phyloP scores from a whole-genome alignment of 306 rosid species.

The Cucurbita maxima region DNA sequence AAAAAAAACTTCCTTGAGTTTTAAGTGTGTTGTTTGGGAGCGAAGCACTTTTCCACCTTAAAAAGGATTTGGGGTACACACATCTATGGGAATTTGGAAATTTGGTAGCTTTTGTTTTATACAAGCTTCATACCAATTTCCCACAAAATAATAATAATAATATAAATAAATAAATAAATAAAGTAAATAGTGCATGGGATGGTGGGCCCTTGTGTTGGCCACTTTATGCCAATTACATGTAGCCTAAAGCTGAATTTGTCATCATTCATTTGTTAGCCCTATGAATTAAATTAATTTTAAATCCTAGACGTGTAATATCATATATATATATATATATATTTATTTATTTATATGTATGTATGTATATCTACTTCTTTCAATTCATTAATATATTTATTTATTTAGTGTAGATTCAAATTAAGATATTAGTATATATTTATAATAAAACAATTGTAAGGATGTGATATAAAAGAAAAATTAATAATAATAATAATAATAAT shows the following conservation, averaged over 20 bases:
- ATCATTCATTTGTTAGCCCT: neutral
- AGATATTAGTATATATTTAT: neutral
- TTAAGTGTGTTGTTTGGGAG: neutral
- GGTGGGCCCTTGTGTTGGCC: slow-evolving; percentile 6
- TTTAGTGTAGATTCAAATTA: too few relatives aligned
- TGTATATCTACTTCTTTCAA: too few relatives aligned
- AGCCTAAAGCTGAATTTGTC: neutral
- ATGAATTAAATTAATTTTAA: neutral
- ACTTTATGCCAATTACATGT: slow-evolving; percentile 1
- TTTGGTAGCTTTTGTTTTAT: neutral
- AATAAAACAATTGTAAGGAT: too few relatives aligned
- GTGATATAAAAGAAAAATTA: too few relatives aligned
- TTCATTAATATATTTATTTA: too few relatives aligned
- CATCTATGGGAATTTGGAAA: neutral
- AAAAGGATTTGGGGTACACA: neutral
- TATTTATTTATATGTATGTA: too few relatives aligned
- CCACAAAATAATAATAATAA: neutral
- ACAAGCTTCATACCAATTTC: neutral
- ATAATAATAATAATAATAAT: too few relatives aligned
- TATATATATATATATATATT: neutral
- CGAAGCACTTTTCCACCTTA: neutral
- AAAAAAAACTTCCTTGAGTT: neutral
- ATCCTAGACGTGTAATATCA: neutral
- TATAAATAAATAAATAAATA: neutral
- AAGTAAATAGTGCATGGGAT: neutral